A percentile compares a stretch with the other conserved stretches of the same genome.
Conservation (phyloP, 805 yeast species). For the Candida verbasci region DNA sequence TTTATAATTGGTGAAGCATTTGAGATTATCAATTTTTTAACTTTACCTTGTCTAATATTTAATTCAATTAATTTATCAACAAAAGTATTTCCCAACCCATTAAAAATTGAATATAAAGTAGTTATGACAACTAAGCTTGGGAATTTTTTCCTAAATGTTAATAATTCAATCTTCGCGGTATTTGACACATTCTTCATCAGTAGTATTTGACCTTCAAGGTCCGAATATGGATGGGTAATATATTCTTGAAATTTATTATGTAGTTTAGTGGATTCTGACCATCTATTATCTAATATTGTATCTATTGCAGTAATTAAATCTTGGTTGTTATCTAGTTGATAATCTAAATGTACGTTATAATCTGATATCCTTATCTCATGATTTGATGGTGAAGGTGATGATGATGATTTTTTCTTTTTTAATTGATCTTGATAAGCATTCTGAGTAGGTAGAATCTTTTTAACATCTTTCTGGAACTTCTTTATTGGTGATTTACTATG, state of each 20-base stretch:
- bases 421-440: conserved; percentile 14
- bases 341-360: conserved; percentile 39
- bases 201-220: conserved; percentile 1
- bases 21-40: conserved; percentile 38
- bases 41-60: conserved; percentile 28
- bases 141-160: conserved; percentile 27
- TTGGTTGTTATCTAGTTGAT: conserved; percentile 26
- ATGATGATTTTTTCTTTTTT: neutral
- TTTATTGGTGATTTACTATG: conserved; percentile 20
- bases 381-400: neutral
- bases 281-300: conserved; percentile 28
- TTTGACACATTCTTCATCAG: conserved; percentile 25
- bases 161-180: conserved; percentile 31
- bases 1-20: conserved; percentile 43
- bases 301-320: conserved; percentile 29
- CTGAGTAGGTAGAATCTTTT: conserved; percentile 24
- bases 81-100: conserved; percentile 40
- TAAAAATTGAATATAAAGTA: conserved; percentile 48
- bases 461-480: conserved; percentile 20
- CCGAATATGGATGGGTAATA: conserved; percentile 4
- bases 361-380: conserved; percentile 18
- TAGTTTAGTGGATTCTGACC: conserved; percentile 32
- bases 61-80: conserved; percentile 45
- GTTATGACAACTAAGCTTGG: conserved; percentile 40
- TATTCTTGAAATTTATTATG: conserved; percentile 19